These are phyloP conservation scores for Ettlia oleoabundans DNA, from an alignment of 139 green algal species.

Conservation along the genomic window DNA sequence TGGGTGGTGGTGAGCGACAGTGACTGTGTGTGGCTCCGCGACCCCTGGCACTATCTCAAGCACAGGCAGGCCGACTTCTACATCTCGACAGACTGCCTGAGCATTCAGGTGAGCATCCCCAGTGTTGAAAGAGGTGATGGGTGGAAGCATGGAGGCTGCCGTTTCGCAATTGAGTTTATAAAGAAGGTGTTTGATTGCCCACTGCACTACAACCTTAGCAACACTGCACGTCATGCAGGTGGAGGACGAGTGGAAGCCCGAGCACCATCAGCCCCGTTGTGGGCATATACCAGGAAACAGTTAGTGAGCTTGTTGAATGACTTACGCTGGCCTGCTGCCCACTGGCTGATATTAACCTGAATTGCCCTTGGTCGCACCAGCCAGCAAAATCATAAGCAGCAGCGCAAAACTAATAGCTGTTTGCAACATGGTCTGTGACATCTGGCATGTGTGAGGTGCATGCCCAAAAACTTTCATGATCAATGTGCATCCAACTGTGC, in stretches of 20 bases:
- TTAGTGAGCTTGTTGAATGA: not conserved
- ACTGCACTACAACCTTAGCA: no score
- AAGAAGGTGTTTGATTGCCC: not conserved
- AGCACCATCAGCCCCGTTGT: conserved; percentile 8
- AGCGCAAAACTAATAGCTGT: no score
- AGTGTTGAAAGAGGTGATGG: not conserved
- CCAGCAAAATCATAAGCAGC: not conserved
- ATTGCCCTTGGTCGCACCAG: not conserved
- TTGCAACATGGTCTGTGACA: no score
- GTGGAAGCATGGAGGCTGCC: not conserved
- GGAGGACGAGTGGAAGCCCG: conserved; percentile 17
- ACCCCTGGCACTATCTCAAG: conserved; percentile 1
- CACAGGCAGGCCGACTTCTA: not conserved
- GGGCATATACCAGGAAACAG: conserved; percentile 1
- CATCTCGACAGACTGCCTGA: conserved; percentile 48
- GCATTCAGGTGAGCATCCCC: not conserved
- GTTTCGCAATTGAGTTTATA: not conserved
- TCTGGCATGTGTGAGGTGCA: no score
- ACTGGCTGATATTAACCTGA: not conserved
- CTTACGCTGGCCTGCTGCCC: not conserved
- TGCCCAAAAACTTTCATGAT: no score
- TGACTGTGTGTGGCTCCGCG: conserved; percentile 12
- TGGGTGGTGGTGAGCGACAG: conserved; percentile 9
- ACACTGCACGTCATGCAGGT: not conserved
- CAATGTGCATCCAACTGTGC: no score